Conservation (phyloP, 495 filamentous ascomycete species). For the Aspergillus sparsus region DNA sequence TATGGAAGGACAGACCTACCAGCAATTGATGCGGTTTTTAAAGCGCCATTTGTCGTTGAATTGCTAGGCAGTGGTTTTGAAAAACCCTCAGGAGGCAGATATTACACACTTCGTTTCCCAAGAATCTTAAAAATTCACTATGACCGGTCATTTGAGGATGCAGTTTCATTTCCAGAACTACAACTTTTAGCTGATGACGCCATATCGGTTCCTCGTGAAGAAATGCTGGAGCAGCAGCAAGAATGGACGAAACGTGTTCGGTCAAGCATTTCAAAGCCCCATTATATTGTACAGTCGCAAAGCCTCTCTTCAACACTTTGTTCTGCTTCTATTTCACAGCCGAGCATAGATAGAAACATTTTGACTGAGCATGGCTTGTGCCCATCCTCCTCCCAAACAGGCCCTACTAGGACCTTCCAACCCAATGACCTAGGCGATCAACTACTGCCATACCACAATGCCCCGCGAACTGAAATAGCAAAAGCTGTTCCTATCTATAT, state of each 20-base stretch:
- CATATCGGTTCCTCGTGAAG: constrained; percentile 37
- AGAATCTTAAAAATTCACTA: constrained; percentile 62
- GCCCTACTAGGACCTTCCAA: background rate
- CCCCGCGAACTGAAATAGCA: background rate
- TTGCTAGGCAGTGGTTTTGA: constrained; percentile 65
- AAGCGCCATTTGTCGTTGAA: constrained; percentile 64
- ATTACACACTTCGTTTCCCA: constrained; percentile 64
- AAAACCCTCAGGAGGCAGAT: constrained; percentile 56
- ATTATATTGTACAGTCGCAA: constrained; percentile 34
- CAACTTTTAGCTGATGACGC: constrained; percentile 55
- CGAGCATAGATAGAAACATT: background rate
- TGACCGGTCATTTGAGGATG: constrained; percentile 58
- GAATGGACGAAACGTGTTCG: constrained; percentile 58
- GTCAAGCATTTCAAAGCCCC: constrained; percentile 37
- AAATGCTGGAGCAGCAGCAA: constrained; percentile 52
- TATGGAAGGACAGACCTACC: constrained; percentile 32
- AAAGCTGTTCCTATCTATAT: constrained; percentile 26
- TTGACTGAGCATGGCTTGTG: background rate
- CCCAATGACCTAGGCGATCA: background rate
- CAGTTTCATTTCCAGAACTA: constrained; percentile 56
- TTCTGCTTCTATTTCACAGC: constrained; percentile 11
- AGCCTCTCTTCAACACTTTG: constrained; percentile 27
- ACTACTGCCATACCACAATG: background rate
- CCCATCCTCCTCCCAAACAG: background rate
- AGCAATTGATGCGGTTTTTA: constrained; percentile 52